phyloP scores from a whole-genome alignment of 208 protist species.

The Strigomonas culicis region DNA sequence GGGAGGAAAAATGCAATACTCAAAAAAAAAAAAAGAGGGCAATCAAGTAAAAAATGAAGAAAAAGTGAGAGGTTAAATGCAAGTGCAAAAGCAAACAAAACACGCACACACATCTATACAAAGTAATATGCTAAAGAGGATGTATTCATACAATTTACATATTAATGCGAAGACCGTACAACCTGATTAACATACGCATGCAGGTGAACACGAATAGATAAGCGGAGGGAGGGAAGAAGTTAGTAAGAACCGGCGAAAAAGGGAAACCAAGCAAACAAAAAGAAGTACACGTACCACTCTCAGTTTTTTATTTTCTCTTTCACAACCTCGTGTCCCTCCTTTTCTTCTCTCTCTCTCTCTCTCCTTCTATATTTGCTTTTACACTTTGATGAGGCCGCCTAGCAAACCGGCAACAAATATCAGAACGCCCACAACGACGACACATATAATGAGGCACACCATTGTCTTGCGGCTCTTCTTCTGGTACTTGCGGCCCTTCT shows the following conservation, averaged over 20 bases:
- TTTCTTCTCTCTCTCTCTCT: too few relatives aligned
- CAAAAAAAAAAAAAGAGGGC: not conserved
- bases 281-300: not conserved
- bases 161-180: not conserved
- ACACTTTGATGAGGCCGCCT: not conserved
- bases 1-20: not conserved
- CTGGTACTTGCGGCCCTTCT: slow-evolving; percentile 74
- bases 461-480: slow-evolving; percentile 77
- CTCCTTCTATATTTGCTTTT: not conserved
- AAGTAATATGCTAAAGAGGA: not conserved
- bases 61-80: not conserved
- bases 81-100: not conserved
- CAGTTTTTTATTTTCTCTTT: too few relatives aligned
- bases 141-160: not conserved
- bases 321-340: not conserved
- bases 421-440: slow-evolving; percentile 37
- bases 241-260: not conserved
- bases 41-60: not conserved
- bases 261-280: not conserved
- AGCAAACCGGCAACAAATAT: slow-evolving; percentile 26
- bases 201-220: not conserved
- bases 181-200: not conserved
- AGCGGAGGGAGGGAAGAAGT: not conserved
- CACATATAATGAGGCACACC: slow-evolving; percentile 50
- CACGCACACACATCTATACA: not conserved